Base-by-base conservation (phyloP, 441 rosid species). In the Aquilaria agallochum region DNA sequence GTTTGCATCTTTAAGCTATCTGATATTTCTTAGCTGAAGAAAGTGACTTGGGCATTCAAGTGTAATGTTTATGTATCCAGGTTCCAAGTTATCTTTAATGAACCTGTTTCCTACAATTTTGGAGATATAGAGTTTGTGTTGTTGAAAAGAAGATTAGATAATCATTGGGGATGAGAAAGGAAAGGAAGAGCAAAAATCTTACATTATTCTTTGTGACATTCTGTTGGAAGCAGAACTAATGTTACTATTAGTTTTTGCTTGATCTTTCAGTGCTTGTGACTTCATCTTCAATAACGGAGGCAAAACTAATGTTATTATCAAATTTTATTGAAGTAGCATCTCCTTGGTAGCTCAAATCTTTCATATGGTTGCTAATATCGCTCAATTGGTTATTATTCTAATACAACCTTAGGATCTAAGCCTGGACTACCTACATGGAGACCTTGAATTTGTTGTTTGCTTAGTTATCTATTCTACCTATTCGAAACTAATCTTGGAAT, bases 31-130 rank as follows among this genome's bases (percentile, higher is more conserved):
- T 85, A 69, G 88, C 81, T 4, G 98, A 96, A 32, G 95, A 90
- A 68, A 91, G 95, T 62, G 80, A 65, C 99, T 95, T 10, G 98
- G 98, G 66, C 92, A 97, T 71, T 95, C 94, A 49, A 77, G 75
- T 31, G 89, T 68, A 65, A 72, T 64, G 67, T 55, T 67, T 51
- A 69, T 72, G 60, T 71, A 80, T 75, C 83, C 73, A 62, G 68
- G 58, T 58, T 9, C 53, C 50, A 70, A 46, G 30, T 53, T 66
- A 30, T 68, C 83, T 61, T 78, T 79, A 56, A 46, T 67, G 14
- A 60, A 70, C 66, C 81, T 63, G 74, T 62, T 32, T 63, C 42
- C 75, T 61, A 74, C 83, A 69, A 79, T 76, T 96, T 90, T 84
- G 59, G 70, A 20, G 65, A 57, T 31, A 72, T 69, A 62, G 76